Conservation (phyloP, 208 protist species). For the Naegleria gruberi region DNA sequence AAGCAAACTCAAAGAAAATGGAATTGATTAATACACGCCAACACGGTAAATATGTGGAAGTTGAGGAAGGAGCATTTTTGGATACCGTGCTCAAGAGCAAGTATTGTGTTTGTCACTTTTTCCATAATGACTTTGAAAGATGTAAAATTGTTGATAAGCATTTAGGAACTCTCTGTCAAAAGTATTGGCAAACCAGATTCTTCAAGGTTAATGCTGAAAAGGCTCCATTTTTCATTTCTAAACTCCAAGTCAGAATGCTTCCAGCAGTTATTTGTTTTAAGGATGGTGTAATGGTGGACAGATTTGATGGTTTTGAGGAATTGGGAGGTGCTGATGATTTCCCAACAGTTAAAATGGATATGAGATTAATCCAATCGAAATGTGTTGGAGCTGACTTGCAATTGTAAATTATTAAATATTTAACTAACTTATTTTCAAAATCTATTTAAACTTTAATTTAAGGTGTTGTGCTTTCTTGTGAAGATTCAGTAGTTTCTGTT, state of each 20-base stretch:
- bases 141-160: conserved; percentile 88
- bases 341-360: conserved; percentile 52
- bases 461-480: too few species aligned
- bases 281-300: conserved; percentile 81
- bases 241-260: conserved; percentile 75
- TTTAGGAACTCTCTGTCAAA: conserved; percentile 64
- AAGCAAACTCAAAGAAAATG: not conserved
- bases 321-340: conserved; percentile 70
- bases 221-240: conserved; percentile 81
- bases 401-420: not conserved
- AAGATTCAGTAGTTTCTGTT: too few species aligned
- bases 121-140: conserved; percentile 84
- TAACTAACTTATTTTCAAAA: too few species aligned
- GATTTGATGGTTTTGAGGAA: conserved; percentile 87
- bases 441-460: too few species aligned
- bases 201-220: conserved; percentile 84
- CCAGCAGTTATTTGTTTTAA: conserved; percentile 82
- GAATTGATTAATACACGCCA: not conserved
- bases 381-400: not conserved
- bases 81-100: conserved; percentile 74
- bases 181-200: conserved; percentile 74
- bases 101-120: conserved; percentile 79
- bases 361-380: not conserved
- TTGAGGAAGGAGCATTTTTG: conserved; percentile 84
- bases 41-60: conserved; percentile 75